Evolutionary conservation across 2,329 filamentous ascomycete genomes (phyloP), one percentile per base, ranked within the genome.

Genomic region (Microthyrium microscopicum): DNA sequence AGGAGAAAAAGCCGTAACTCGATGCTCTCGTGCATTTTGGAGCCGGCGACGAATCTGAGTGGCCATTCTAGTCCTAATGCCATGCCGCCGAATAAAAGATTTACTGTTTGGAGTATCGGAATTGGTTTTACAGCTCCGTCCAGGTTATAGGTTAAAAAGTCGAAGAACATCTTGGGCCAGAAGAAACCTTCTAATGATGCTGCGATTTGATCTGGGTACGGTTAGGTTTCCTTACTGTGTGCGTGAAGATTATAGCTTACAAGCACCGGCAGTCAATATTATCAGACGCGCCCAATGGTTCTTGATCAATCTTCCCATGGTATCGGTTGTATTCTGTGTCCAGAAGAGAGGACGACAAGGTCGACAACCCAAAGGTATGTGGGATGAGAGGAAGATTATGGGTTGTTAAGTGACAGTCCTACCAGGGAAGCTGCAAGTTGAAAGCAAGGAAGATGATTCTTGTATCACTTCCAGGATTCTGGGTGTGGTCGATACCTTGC

Each of bases 141-240:
- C 46, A 98, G 73, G 46, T 82, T 84, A 50, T 82, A 84, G 39
- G 87, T 94, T 43, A 89, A 60, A 55, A 93, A 93, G 58, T 98
- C 89, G 78, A 81, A 98, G 61, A 98, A 92, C 51, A 98, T 77
- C 57, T 98, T 98, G 44, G 89, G 89, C 84, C 85, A 98, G 70
- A 98, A 87, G 68, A 89, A 93, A 49, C 72, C 76, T 60, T 91
- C 72, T 36, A 98, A 60, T 12, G 78, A 76, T 39, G 84, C 84
- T 39, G 66, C 73, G 41, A 94, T 57, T 70, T 98, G 89, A 55
- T 93, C 84, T 93, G 49, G 25, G 28, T 29, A 22, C 2, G 26
- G 31, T 34, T 29, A 38, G 18, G 34, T 7, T 35, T 24, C 13
- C 15, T 37, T 4, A 13, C 13, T 31, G 2, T 29, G 17, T 31